phyloP scores from a whole-genome alignment of 2,329 filamentous ascomycete genomes.

The Pseudogymnoascus sp. region DNA sequence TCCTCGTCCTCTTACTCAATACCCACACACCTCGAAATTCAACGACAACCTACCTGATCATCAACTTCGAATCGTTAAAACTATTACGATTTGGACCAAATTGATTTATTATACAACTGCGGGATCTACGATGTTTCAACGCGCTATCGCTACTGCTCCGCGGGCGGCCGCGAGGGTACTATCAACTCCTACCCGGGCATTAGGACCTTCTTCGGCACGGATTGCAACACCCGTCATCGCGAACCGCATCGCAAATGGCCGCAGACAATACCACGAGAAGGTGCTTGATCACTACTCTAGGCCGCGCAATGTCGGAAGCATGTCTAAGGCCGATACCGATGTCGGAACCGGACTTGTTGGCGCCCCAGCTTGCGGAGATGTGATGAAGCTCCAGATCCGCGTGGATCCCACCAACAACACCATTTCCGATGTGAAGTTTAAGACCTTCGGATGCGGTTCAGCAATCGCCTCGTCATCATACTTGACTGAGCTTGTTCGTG shows the following conservation, averaged over 20 bases:
- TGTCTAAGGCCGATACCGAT: slow-evolving; percentile 70
- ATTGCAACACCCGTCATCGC: slow-evolving; percentile 20
- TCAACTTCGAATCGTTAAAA: background rate
- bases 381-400: slow-evolving; percentile 90
- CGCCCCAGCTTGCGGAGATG: slow-evolving; percentile 84
- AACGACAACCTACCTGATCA: background rate
- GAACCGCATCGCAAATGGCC: slow-evolving; percentile 17
- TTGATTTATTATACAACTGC: background rate
- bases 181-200: slow-evolving; percentile 21
- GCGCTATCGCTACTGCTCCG: slow-evolving; percentile 24
- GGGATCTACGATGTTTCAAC: slow-evolving; percentile 24
- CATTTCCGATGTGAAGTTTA: slow-evolving; percentile 94
- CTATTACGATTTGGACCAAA: background rate
- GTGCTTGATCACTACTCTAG: slow-evolving; percentile 75
- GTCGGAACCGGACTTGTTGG: slow-evolving; percentile 88
- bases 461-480: slow-evolving; percentile 95
- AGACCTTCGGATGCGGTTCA: slow-evolving; percentile 91
- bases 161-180: slow-evolving; percentile 25
- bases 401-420: slow-evolving; percentile 82
- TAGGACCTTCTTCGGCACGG: slow-evolving; percentile 13
- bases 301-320: slow-evolving; percentile 70
- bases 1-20: slow-evolving; percentile 2
- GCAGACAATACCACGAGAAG: slow-evolving; percentile 31
- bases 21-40: slow-evolving; percentile 3
- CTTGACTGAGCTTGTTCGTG: slow-evolving; percentile 85